Conservation (phyloP, 2,329 filamentous ascomycete genomes). For the Fusarium tricinctum region DNA sequence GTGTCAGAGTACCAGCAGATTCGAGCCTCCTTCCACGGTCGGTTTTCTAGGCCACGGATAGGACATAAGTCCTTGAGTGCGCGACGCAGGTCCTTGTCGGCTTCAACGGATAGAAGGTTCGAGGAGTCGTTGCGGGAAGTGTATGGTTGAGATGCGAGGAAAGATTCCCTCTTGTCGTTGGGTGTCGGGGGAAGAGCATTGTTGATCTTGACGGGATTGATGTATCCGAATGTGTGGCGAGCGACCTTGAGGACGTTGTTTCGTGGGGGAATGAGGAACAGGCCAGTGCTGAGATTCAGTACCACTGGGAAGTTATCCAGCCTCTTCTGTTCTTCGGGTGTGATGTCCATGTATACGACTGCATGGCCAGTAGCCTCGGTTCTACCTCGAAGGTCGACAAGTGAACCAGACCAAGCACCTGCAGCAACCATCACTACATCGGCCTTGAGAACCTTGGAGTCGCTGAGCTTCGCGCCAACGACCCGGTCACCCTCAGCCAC, state of each 20-base stretch:
- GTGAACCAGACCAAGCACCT: constrained; percentile 85
- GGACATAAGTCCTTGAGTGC: constrained; percentile 74
- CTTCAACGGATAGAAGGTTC: constrained; percentile 70
- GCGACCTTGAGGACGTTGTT: constrained; percentile 76
- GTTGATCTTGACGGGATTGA: constrained; percentile 62
- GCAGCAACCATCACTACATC: constrained; percentile 85
- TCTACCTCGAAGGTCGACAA: constrained; percentile 83
- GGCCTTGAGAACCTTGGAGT: constrained; percentile 62
- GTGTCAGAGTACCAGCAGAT: constrained; percentile 86
- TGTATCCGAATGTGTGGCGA: constrained; percentile 77
- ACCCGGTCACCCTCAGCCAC: constrained; percentile 57
- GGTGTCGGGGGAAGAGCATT: constrained; percentile 53
- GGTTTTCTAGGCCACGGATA: constrained; percentile 64
- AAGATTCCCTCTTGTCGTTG: constrained; percentile 46
- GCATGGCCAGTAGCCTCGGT: constrained; percentile 86
- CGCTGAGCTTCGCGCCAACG: constrained; percentile 66
- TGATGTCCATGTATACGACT: constrained; percentile 82
- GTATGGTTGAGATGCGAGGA: constrained; percentile 55
- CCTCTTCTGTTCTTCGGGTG: constrained; percentile 75
- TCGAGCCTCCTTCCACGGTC: constrained; percentile 73
- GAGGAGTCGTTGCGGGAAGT: constrained; percentile 57
- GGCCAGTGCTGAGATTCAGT: constrained; percentile 77
- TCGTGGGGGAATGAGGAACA: constrained; percentile 80
- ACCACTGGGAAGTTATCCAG: constrained; percentile 78
- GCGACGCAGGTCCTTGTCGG: constrained; percentile 70